Base-by-base conservation (phyloP, 2,329 filamentous ascomycete genomes). In the Exophiala sp. region DNA sequence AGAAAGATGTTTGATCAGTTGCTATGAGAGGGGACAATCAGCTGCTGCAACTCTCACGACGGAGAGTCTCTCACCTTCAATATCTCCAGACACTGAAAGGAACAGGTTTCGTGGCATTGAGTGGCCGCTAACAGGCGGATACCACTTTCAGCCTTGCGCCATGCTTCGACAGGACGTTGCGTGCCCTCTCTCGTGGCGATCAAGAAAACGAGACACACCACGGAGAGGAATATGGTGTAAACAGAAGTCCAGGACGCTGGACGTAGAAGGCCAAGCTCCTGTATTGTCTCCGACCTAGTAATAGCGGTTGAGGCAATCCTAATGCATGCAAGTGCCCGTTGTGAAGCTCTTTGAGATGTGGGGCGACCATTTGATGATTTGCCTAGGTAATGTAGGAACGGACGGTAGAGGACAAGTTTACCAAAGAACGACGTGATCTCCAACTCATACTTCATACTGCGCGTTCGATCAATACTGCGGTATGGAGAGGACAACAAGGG, bases 321-420 rank as follows among this genome's bases (percentile, higher is more conserved):
- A 38, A 61, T 48, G 41, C 58, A 61, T 12, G 50, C 38, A 6
- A 40, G 43, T 24, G 58, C 58, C 41, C 57, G 59, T 2, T 47
- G 47, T 20, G 57, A 32, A 6, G 57, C 40, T n/a, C 56, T 46
- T 6, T 14, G 34, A 29, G 55, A 53, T 11, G 49, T 50, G 5
- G 53, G 46, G 32, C 50, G 44, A 9, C 57, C 53, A 24, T 40
- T 41, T 20, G 40, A 42, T 34, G 56, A 57, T 47, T 52, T 55
- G 11, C 59, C 58, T 11, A 62, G 41, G 40, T 62, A 59, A 45
- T 63, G 60, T 12, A 63, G 34, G 43, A 62, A 63, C 11, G 61
- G 59, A 5, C 61, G 55, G 36, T 63, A 63, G n/a, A 63, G 61
- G 12, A 63, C 18, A n/a, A 62, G 61, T 43, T 63, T 58, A 9